A percentile compares a stretch with the other conserved stretches of the same genome.
Evolutionary conservation across 2,329 filamentous ascomycete species (phyloP).

Genomic region (Xylariaceae sp.): DNA sequence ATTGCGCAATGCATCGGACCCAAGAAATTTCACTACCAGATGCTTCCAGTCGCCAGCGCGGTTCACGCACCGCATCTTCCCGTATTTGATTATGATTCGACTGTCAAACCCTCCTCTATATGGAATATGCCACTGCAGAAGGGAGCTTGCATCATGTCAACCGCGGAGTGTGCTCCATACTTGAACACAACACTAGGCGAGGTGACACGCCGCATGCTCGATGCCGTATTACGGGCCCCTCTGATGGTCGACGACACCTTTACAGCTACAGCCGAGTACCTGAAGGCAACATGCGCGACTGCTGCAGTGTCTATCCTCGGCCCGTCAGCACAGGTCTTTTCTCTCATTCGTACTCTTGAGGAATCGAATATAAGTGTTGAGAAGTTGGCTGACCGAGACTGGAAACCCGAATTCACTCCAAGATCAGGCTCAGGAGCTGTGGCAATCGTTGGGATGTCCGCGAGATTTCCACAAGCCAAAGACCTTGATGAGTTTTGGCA

Average conservation of each 20-base stretch:
- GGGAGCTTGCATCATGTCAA: slow-evolving; percentile 17
- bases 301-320: slow-evolving; percentile 13
- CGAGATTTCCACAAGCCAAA: slow-evolving; percentile 32
- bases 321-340: slow-evolving; percentile 9
- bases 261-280: slow-evolving; percentile 5
- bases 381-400: neutral
- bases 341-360: slow-evolving; percentile 5
- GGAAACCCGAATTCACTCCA: neutral
- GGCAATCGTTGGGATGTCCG: slow-evolving; percentile 37
- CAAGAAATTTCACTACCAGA: neutral
- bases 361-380: slow-evolving; percentile 1
- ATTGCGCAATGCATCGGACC: slow-evolving; percentile 3
- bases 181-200: slow-evolving; percentile 10
- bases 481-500: slow-evolving; percentile 33
- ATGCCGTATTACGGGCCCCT: slow-evolving; percentile 5
- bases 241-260: slow-evolving; percentile 13
- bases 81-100: slow-evolving; percentile 7
- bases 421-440: slow-evolving; percentile 11
- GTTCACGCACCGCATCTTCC: slow-evolving; percentile 17
- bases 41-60: slow-evolving; percentile 13
- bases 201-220: slow-evolving; percentile 11
- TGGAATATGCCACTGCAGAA: slow-evolving; percentile 15
- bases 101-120: slow-evolving; percentile 11
- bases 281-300: slow-evolving; percentile 7
- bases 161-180: slow-evolving; percentile 11